phyloP scores from a whole-genome alignment of 2,329 filamentous ascomycete genomes.

The Fusarium hostae region DNA sequence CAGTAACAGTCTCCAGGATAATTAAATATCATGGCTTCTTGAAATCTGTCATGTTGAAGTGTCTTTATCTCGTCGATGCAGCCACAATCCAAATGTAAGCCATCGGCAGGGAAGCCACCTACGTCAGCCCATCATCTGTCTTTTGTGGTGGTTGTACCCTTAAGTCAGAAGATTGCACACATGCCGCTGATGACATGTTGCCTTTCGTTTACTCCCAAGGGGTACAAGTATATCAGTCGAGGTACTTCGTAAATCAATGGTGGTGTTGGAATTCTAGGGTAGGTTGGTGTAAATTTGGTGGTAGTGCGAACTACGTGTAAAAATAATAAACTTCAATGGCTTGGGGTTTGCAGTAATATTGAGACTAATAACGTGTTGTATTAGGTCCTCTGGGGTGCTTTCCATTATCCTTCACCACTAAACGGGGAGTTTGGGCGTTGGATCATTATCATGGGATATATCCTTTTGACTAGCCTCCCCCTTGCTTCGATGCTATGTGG shows the following conservation, averaged over 20 bases:
- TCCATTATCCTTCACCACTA: background rate
- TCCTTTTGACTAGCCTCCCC: background rate
- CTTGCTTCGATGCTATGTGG: background rate
- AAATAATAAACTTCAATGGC: background rate
- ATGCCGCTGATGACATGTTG: background rate
- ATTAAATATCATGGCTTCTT: background rate
- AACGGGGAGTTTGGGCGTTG: too few relatives aligned
- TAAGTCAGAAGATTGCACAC: slow-evolving; percentile 15
- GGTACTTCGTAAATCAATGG: background rate
- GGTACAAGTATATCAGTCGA: background rate
- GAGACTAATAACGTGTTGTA: background rate
- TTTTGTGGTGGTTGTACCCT: slow-evolving; percentile 5
- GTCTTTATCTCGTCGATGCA: background rate
- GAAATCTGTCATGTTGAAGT: background rate
- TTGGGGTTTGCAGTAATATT: background rate
- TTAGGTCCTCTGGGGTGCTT: background rate
- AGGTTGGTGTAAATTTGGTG: background rate
- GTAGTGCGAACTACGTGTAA: background rate
- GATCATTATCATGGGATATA: background rate
- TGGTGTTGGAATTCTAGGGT: background rate
- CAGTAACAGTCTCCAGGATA: background rate
- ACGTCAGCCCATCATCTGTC: slow-evolving; percentile 23
- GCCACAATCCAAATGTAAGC: background rate
- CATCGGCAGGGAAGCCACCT: background rate
- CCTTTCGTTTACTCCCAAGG: background rate